Percentiles rank a stretch among this genome's conserved stretches.
These are phyloP conservation scores for Elsinoe arachidis DNA, from an alignment of 2,329 filamentous ascomycete species.

Conservation along the genomic window DNA sequence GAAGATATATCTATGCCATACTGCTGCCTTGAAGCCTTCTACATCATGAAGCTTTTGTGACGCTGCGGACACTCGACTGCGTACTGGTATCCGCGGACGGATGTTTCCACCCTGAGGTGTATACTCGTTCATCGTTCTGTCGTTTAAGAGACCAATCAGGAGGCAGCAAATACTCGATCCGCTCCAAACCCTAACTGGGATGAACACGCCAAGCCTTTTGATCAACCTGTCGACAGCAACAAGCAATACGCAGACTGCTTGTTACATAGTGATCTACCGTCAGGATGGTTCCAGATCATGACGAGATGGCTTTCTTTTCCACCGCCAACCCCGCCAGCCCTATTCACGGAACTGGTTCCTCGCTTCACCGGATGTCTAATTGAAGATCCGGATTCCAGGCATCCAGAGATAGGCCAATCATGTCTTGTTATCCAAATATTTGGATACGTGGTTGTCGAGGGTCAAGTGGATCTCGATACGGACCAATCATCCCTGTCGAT, in stretches of 20 bases:
- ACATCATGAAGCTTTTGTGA: not conserved
- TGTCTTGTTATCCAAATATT: too few relatives aligned
- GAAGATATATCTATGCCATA: not conserved
- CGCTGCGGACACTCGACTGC: not conserved
- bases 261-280: not conserved
- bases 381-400: slow-evolving; percentile 1
- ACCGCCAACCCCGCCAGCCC: not conserved
- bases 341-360: not conserved
- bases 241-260: slow-evolving; percentile 1
- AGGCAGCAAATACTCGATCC: not conserved
- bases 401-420: not conserved
- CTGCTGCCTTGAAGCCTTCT: not conserved
- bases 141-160: not conserved
- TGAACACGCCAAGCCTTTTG: not conserved
- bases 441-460: too few relatives aligned
- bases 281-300: not conserved
- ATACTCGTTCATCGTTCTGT: not conserved
- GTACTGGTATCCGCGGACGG: not conserved
- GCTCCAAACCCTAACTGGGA: not conserved
- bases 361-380: not conserved
- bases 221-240: not conserved
- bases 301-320: not conserved
- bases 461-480: too few relatives aligned
- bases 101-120: not conserved
- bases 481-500: too few relatives aligned